Evolutionary conservation across 805 yeast species (phyloP).

Genomic region (Zygotorulaspora sp.): DNA sequence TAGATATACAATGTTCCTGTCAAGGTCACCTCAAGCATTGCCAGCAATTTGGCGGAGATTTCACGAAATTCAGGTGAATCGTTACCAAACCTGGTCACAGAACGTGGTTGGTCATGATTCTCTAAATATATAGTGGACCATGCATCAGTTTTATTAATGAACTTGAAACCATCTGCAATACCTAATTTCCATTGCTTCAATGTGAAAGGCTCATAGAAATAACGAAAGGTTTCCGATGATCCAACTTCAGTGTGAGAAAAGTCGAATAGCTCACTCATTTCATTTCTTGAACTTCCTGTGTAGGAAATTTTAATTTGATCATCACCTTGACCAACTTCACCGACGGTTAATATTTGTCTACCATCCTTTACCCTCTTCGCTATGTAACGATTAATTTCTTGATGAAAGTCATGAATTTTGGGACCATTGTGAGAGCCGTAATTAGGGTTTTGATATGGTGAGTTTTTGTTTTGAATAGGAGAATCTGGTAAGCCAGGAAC

Average conservation of each 20-base stretch:
- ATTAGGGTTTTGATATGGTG: constrained; percentile 40
- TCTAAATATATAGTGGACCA: constrained; percentile 55
- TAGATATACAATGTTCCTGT: constrained; percentile 54
- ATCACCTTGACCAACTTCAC: constrained; percentile 3
- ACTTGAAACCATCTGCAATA: constrained; percentile 34
- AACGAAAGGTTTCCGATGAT: constrained; percentile 2
- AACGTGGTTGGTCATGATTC: constrained; percentile 57
- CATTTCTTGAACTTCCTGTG: constrained; percentile 4
- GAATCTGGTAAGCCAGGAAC: constrained; percentile 44
- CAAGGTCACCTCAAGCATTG: constrained; percentile 43
- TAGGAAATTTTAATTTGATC: neutral
- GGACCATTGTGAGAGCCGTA: constrained; percentile 44
- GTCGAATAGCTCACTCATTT: constrained; percentile 4
- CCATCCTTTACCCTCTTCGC: constrained; percentile 33
- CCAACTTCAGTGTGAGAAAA: constrained; percentile 5
- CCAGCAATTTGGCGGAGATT: constrained; percentile 46
- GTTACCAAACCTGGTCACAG: constrained; percentile 49
- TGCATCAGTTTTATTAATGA: constrained; percentile 48
- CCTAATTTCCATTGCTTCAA: constrained; percentile 41
- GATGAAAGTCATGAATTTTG: constrained; percentile 53
- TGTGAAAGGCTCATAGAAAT: constrained; percentile 1
- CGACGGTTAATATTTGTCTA: constrained; percentile 3
- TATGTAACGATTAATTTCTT: constrained; percentile 44
- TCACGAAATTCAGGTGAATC: constrained; percentile 36
- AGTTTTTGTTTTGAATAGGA: constrained; percentile 42